phyloP scores from a whole-genome alignment of 371 early-diverging fungal species.

The Mortierella polycephala region DNA sequence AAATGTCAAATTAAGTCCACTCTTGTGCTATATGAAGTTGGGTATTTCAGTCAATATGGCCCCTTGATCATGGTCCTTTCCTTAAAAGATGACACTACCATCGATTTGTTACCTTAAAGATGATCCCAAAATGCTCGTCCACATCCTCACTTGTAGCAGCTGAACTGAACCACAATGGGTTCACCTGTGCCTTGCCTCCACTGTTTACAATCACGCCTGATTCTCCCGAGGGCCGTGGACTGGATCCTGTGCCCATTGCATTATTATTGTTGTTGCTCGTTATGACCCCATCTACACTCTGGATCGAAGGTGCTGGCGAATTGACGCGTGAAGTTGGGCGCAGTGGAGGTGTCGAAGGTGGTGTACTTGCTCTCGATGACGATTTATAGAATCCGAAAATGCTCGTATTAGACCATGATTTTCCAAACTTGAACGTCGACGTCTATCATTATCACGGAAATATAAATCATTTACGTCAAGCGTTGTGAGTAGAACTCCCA shows the following conservation, averaged over 20 bases:
- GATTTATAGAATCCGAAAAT: conserved; percentile 64
- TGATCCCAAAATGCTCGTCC: conserved; percentile 61
- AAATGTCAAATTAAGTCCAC: conserved; percentile 40
- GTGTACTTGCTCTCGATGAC: conserved; percentile 50
- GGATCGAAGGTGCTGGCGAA: conserved; percentile 46
- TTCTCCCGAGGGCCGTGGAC: conserved; percentile 46
- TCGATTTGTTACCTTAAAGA: conserved; percentile 61
- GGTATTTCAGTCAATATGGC: neutral
- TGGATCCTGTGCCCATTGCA: conserved; percentile 25
- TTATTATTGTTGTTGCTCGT: conserved; percentile 1
- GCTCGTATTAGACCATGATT: conserved; percentile 63
- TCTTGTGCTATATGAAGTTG: conserved; percentile 31
- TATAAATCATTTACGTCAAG: too few relatives aligned
- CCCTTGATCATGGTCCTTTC: neutral
- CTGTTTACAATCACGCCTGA: conserved; percentile 21
- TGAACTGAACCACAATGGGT: conserved; percentile 43
- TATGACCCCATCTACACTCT: conserved; percentile 29
- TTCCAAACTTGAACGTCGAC: conserved; percentile 61
- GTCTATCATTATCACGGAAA: neutral
- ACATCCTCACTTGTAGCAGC: conserved; percentile 32
- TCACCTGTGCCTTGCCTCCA: conserved; percentile 32
- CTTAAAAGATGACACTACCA: too few relatives aligned
- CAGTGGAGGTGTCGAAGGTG: conserved; percentile 45
- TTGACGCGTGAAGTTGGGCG: conserved; percentile 41
- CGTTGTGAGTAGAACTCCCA: too few relatives aligned